Evolutionary conservation across 179 eudicot species (phyloP), one percentile per base, ranked within the genome.

Genomic region (Spergularia azorica): DNA sequence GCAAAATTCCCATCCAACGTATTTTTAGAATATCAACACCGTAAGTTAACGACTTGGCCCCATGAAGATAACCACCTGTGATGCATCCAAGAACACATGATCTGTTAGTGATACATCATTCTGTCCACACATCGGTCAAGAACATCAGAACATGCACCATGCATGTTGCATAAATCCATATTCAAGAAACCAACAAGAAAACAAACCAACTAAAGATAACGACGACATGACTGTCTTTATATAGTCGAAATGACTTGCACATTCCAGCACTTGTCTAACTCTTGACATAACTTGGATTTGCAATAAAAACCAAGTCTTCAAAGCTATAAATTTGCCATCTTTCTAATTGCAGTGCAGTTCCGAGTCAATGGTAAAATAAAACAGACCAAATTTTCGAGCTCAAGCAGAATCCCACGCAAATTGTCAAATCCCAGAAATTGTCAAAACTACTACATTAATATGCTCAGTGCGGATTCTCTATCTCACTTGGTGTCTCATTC

Each of bases 1-100:
- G 98, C 83, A 94, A 84, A 67, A 94, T 89, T 70, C 97, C 98
- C 86, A 92, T 85, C 90, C 88, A 85, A 48, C 98, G 89, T 67
- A 93, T 79, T 73, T 77, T 81, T 59, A 84, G 83, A 60, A 93
- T 75, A 79, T 92, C 98, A 76, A 93, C 93, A 46, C 97, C 98
- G 80, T 87, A 93, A 5, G 98, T 90, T 83, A 93, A 84, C 70
- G 93, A 84, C 73, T 82, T 88, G 76, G 85, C 79, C 48, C 98
- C 97, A 77, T 93, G 98, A 52, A 94, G 79, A 80, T 88, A 94
- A 77, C 98, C 98, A 79, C 98, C 98, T 93, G 88, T 78, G 73
- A 82, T 16, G 20, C 77, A 78, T 73, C 67, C 75, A 75, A 57
- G 4, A 72, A 55, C 43, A 58, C 58, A 51, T n/a, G 43, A 59